Base-by-base conservation (phyloP, 2,329 filamentous ascomycete species). In the Scedosporium apiospermum region DNA sequence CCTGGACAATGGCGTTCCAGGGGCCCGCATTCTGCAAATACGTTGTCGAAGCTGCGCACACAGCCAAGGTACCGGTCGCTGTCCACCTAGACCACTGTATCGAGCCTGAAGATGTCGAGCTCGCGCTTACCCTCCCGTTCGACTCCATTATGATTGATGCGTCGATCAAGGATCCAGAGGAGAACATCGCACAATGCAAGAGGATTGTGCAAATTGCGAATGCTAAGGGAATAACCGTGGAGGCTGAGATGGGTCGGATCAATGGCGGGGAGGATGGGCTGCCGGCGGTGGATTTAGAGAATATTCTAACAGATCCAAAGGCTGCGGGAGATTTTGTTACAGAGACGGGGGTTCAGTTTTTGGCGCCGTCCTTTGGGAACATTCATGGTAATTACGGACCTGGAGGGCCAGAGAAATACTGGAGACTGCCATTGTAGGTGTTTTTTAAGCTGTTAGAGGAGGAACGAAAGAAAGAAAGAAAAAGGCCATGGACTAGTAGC, bases 91-190 rank as follows among this genome's bases (percentile, higher is more conserved):
- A 85, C 72, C 82, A 85, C 69, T 82, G 82, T n/a, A 82, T 71
- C n/a, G 67, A 69, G 57, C 62, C 58, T 1, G 65, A 66, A 34
- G 70, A 72, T 30, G 66, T 71, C 18, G 67, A 69, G 41, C 61
- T 66, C 4, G 70, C 70, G 14, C 67, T 70, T 34, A 65, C 69
- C 26, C 69, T 81, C 42, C 76, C 76, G 0, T 87, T 87, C 65
- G 85, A 88, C 68, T 80, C 78, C 26, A 86, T 88, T 68, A 87
- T 88, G 85, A 80, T 88, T 1, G 86, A 88, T 70, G 88, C 88
- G 82, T 82, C 78, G 55, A 83, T 87, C 67, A 82, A 84, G 67
- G 83, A 85, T 64, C 84, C 83, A 64, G 83, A 78, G 63, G 84
- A 87, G 73, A 88, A 88, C 65, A 74, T 88, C 18, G 71, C 75